Evolutionary conservation across 176 grass and related monocot species (phyloP).

Genomic region (Avena atlantica): DNA sequence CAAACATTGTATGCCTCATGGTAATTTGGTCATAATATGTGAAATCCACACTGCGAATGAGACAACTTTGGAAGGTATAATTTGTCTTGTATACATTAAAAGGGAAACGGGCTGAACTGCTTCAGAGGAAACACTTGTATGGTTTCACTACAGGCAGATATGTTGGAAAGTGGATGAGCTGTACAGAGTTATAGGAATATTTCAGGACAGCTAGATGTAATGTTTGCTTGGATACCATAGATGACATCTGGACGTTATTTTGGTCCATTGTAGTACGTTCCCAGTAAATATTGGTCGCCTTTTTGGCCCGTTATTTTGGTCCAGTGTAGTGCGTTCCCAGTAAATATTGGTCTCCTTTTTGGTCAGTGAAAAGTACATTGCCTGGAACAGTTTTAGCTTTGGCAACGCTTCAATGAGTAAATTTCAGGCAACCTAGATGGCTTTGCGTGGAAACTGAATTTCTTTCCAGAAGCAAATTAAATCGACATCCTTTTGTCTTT

Average conservation of each 20-base stretch:
- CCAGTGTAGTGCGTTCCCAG: background rate
- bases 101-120: background rate
- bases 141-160: background rate
- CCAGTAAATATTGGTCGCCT: background rate
- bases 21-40: constrained; percentile 29
- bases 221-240: background rate
- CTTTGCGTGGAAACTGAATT: background rate
- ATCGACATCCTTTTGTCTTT: constrained; percentile 14
- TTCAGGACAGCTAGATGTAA: constrained; percentile 12
- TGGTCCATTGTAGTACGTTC: background rate
- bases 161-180: constrained; percentile 5
- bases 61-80: background rate
- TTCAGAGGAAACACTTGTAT: background rate
- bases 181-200: background rate
- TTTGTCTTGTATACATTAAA: background rate
- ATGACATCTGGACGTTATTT: background rate
- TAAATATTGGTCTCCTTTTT: background rate
- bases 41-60: background rate
- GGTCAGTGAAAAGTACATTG: background rate
- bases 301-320: background rate
- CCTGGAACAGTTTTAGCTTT: constrained; percentile 11
- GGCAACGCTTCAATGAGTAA: background rate
- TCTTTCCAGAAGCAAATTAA: background rate
- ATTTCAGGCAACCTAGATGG: constrained; percentile 21
- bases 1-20: background rate